These are phyloP conservation scores for Dendrocalamus latiflorus DNA, from an alignment of 202 grass and related monocot species.

Conservation along the genomic window DNA sequence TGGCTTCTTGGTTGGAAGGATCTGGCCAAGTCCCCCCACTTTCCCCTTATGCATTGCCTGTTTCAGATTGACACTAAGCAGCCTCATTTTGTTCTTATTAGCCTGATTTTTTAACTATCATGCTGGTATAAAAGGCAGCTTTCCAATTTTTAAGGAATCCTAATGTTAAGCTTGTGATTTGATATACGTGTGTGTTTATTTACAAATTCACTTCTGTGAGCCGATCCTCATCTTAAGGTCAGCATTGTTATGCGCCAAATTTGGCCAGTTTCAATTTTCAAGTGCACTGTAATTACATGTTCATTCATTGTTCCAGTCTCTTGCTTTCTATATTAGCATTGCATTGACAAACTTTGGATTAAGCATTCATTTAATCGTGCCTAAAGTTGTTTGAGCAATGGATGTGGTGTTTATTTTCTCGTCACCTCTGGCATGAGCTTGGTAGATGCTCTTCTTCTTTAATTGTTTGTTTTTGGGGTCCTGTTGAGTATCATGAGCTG, in stretches of 20 bases:
- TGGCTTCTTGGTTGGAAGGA: too few species aligned
- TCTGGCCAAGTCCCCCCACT: too few species aligned
- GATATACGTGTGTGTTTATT: not conserved
- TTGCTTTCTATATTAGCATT: not conserved
- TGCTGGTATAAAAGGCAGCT: too few species aligned
- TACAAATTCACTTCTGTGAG: not conserved
- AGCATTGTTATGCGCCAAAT: not conserved
- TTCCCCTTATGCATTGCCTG: too few species aligned
- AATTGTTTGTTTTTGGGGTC: not conserved
- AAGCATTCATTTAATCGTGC: not conserved
- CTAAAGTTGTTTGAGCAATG: not conserved
- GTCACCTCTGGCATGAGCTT: not conserved
- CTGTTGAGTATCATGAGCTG: not conserved
- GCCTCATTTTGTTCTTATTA: too few species aligned
- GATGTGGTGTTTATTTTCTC: not conserved
- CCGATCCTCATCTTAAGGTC: not conserved
- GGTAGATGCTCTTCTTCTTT: not conserved
- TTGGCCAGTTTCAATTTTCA: not conserved
- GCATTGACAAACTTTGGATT: not conserved
- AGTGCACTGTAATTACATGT: not conserved
- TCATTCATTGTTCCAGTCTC: not conserved
- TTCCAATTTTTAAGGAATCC: not conserved
- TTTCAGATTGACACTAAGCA: too few species aligned
- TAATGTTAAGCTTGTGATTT: not conserved
- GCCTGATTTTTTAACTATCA: too few species aligned